Conservation (phyloP, 306 rosid species). For the Alnus rubra region DNA sequence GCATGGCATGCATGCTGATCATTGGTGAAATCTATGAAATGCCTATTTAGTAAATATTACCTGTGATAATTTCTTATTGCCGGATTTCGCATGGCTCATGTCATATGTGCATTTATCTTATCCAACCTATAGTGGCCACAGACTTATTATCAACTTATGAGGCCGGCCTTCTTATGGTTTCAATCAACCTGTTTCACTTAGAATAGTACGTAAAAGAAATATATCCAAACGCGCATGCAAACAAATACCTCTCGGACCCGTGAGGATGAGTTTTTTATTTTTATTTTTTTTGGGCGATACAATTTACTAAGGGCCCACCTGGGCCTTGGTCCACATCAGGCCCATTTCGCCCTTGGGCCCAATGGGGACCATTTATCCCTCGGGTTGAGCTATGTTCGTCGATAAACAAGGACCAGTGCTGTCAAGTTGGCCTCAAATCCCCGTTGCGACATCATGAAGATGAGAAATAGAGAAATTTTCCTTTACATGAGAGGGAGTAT, state of each 20-base stretch:
- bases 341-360: no score
- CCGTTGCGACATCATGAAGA: no score
- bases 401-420: no score
- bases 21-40: constrained; percentile 5
- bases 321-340: no score
- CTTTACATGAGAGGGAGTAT: no score
- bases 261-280: not conserved
- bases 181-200: no score
- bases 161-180: not conserved
- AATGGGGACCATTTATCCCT: no score
- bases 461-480: no score
- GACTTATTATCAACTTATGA: constrained; percentile 15
- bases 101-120: constrained; percentile 13
- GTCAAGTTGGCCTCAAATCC: no score
- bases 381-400: no score
- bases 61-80: not conserved
- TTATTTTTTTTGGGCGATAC: no score
- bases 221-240: not conserved
- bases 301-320: no score
- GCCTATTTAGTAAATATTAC: not conserved
- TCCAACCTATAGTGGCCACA: constrained; percentile 30
- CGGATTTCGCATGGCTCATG: not conserved
- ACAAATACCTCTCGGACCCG: not conserved
- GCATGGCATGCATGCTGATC: not conserved
- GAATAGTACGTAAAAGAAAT: not conserved